Base-by-base conservation (phyloP, 306 rosid species). In the Dalbergia oliveri region DNA sequence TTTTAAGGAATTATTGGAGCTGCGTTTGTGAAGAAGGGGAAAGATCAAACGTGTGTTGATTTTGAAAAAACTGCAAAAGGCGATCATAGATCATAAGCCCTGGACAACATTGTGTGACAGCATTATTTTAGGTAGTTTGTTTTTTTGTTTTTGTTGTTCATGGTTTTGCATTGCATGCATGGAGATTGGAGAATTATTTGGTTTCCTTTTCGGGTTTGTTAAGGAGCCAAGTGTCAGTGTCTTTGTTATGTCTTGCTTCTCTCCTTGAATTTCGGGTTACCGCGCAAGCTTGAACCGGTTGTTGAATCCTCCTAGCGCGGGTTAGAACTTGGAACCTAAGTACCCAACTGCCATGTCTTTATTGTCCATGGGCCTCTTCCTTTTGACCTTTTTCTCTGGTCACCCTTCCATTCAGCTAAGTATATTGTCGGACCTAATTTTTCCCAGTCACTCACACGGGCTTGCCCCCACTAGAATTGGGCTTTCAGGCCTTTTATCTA, bases 191-290 rank as follows among this genome's bases (percentile, higher is more conserved):
- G n/a, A 8, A 4, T n/a, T 6, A 2, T 4, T 4, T 51, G 2
- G 5, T 51, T 21, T 80, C 0, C 7, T 62, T 72, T 68, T 47
- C 26, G 57, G 63, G 62, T 82, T 75, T 35, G 79, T 84, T 50
- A 58, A 53, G 66, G 35, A 62, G 73, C 77, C 87, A 88, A 77
- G 79, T 82, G 83, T 81, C 59, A 43, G 44, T 80, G 51, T 72
- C 31, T 51, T 35, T 49, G 8, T 63, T 11, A 0, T 71, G 33
- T 78, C 57, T 21, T 43, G 35, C 35, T 78, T 16, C 35, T 69
- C 59, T 78, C 90, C 96, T 81, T 73, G 12, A 73, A 18, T 81
- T 51, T 82, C 84, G 97, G 96, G 74, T 92, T 86, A 79, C 94
- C 97, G 86, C 84, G 88, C 85, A 89, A 71, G 58, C 34, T 26